Evolutionary conservation across 2,329 filamentous ascomycete species (phyloP).

Genomic region (Neofusicoccum sp.): DNA sequence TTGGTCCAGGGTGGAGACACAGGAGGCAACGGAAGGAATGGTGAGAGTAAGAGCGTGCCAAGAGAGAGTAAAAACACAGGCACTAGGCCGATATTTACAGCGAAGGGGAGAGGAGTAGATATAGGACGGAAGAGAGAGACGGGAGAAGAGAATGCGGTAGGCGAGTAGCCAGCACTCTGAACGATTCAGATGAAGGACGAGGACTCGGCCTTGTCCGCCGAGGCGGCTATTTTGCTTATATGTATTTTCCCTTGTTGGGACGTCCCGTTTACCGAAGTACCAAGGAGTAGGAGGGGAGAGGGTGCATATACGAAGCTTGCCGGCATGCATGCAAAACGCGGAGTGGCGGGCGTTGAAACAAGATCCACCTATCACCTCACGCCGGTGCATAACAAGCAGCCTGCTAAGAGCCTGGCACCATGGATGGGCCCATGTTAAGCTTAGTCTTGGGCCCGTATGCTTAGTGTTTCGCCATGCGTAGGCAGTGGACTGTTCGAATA

Average conservation of each 20-base stretch:
- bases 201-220: not conserved
- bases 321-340: conserved; percentile 7
- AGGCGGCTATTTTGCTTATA: conserved; percentile 15
- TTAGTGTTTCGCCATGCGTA: not conserved
- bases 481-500: not conserved
- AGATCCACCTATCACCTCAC: conserved; percentile 16
- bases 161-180: not conserved
- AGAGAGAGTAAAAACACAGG: conserved; percentile 1
- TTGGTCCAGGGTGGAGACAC: not conserved
- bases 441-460: not conserved
- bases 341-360: conserved; percentile 11
- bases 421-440: not conserved
- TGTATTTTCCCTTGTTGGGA: not conserved
- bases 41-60: not conserved
- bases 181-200: not conserved
- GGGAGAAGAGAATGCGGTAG: not conserved
- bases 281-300: not conserved
- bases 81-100: conserved; percentile 9
- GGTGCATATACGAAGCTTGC: not conserved
- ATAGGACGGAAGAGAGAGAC: not conserved
- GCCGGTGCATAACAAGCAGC: conserved; percentile 8
- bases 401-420: conserved; percentile 2
- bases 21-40: not conserved
- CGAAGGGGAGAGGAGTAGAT: not conserved
- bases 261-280: no score